These are phyloP conservation scores for Kregervanrija pseudodelftensis DNA, from an alignment of 805 yeast genomes.

Conservation along the genomic window DNA sequence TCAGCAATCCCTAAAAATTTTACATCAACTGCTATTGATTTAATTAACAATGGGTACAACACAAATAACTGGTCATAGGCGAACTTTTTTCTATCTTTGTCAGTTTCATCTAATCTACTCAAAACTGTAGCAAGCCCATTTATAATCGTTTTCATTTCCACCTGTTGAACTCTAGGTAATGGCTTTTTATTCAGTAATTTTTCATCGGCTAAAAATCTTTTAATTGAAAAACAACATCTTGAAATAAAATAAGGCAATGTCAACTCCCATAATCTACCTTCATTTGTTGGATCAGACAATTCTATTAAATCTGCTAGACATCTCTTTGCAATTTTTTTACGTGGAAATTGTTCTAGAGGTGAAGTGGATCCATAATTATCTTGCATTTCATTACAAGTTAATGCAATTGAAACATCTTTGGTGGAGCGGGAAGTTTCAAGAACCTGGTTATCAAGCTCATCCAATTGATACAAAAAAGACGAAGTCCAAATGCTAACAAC, in stretches of 20 bases:
- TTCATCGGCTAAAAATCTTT: conserved; percentile 58
- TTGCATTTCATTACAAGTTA: conserved; percentile 37
- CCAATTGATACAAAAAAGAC: conserved; percentile 54
- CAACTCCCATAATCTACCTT: conserved; percentile 16
- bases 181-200: conserved; percentile 57
- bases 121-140: conserved; percentile 29
- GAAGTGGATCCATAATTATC: conserved; percentile 60
- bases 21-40: no score
- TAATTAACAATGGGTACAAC: conserved; percentile 3
- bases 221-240: conserved; percentile 53
- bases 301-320: conserved; percentile 51
- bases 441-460: conserved; percentile 40
- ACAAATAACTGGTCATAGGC: neutral
- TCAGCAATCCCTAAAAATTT: no score
- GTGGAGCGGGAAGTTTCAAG: conserved; percentile 19
- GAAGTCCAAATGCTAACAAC: conserved; percentile 46
- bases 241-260: conserved; percentile 45
- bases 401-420: conserved; percentile 28
- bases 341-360: conserved; percentile 35
- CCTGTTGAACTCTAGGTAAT: conserved; percentile 53
- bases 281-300: conserved; percentile 27
- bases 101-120: no score
- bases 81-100: neutral
- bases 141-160: conserved; percentile 48
- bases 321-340: conserved; percentile 41